Base-by-base conservation (phyloP, 306 rosid species). In the Casuarina glauca region DNA sequence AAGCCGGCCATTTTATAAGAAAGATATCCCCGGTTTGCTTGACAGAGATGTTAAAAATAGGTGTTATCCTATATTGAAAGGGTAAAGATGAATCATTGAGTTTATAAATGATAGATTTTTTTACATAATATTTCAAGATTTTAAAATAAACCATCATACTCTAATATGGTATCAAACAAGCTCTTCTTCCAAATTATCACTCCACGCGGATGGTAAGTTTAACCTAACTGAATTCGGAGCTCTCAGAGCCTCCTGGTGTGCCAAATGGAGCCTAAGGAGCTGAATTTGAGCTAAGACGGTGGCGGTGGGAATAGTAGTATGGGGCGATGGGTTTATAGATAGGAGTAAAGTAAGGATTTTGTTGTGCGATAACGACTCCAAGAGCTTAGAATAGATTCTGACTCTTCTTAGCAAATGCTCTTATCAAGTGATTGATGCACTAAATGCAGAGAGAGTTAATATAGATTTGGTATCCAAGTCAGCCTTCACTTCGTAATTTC, bases 291-390 rank as follows among this genome's bases (percentile, higher is more conserved):
- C 78, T 84, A 69, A 75, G 91, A 85, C 39, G 55, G 73, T 70
- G 88, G 68, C 20, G 82, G 60, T 35, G 84, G 67, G 26, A 77
- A 75, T n/a, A 89, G 69, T 35, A 77, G 82, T 58, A 87, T 74
- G 74, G 74, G 88, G 87, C 38, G 99, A 93, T 71, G 97, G 92
- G 3, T 93, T 93, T 52, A 87, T 96, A 72, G 99, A 96, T 70
- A 85, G 99, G 83, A 96, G 97, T 80, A 93, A 89, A 82, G 99
- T 96, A 41, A 83, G 93, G 88, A 96, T 96, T 85, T 89, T 96
- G 89, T 83, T 96, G 63, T 96, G 99, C 58, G 98, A 96, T 84
- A 91, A 86, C 72, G 94, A 91, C 82, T 72, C 90, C 70, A 87
- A 83, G 66, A 96, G 93, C 74, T 91, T 96, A 0, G 87, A 90